These are phyloP conservation scores for Fusarium xyrophilum DNA, from an alignment of 2,329 filamentous ascomycete species.

Conservation along the genomic window DNA sequence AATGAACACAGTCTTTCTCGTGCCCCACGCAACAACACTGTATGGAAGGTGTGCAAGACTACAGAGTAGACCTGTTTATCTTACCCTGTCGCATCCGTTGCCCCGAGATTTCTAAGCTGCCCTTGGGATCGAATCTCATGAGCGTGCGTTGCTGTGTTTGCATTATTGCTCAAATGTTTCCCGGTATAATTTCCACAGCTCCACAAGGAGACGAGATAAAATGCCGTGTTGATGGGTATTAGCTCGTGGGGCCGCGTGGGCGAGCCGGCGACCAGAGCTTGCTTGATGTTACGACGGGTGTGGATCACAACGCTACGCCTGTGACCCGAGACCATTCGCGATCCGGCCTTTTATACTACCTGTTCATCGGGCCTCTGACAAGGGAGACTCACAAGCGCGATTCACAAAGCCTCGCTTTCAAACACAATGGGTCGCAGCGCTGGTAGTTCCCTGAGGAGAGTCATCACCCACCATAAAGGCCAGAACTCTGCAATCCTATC, in stretches of 20 bases:
- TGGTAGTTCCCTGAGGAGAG: not conserved
- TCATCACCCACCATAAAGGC: not conserved
- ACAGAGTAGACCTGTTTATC: no score
- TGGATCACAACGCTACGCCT: not conserved
- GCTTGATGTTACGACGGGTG: not conserved
- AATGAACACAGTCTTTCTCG: no score
- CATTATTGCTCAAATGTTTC: not conserved
- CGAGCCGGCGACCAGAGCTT: not conserved
- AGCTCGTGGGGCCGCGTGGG: not conserved
- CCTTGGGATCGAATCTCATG: not conserved
- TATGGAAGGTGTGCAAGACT: no score
- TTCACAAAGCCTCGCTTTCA: not conserved
- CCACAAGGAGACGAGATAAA: not conserved
- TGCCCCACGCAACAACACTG: no score
- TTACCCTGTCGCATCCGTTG: no score
- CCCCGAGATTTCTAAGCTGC: no score
- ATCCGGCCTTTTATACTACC: not conserved
- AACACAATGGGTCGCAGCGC: not conserved
- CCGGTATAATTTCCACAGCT: not conserved
- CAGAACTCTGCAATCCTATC: not conserved
- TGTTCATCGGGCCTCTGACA: no score
- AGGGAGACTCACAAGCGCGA: no score
- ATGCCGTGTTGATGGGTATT: no score
- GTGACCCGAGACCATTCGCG: accelerated
- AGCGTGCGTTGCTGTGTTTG: not conserved